These are phyloP conservation scores for Tolypocladium inflatum DNA, from an alignment of 2,329 filamentous ascomycete species.

Conservation along the genomic window DNA sequence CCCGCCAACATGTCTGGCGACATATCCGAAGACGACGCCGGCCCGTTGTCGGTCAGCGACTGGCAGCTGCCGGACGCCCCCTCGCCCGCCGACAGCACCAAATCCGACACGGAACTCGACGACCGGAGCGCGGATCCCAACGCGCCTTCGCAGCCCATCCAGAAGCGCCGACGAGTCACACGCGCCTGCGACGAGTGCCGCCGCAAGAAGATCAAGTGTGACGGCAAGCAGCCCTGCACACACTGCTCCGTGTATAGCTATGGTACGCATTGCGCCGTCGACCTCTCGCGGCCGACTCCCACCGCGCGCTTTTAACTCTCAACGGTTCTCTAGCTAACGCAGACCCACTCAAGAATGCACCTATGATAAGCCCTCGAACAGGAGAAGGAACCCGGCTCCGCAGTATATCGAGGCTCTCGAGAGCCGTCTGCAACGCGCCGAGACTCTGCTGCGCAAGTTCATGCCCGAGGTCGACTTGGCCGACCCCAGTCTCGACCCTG, in stretches of 20 bases:
- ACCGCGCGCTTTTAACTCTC: not conserved
- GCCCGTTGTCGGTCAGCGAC: conserved; percentile 21
- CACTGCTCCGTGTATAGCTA: conserved; percentile 99
- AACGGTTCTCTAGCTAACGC: not conserved
- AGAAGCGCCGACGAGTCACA: conserved; percentile 70
- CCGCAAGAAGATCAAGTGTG: conserved; percentile 81
- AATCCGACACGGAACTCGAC: conserved; percentile 30
- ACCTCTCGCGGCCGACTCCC: not conserved
- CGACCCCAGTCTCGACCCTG: conserved; percentile 72
- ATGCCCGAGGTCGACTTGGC: conserved; percentile 78
- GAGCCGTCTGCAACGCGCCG: conserved; percentile 70
- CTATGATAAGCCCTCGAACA: conserved; percentile 90
- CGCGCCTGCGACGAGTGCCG: conserved; percentile 76
- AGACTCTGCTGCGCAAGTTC: conserved; percentile 67
- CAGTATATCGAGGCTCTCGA: conserved; percentile 91
- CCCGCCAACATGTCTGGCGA: conserved; percentile 22
- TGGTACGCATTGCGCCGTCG: conserved; percentile 46
- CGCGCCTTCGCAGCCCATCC: conserved; percentile 46
- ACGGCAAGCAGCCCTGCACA: conserved; percentile 80
- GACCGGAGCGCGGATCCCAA: conserved; percentile 23
- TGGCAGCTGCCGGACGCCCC: conserved; percentile 25
- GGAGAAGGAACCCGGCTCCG: conserved; percentile 79
- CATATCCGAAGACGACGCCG: conserved; percentile 35
- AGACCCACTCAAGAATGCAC: conserved; percentile 64
- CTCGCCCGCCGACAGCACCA: conserved; percentile 32